Conservation (phyloP, 1,139 yeast genomes). For the Pichia sp. region DNA sequence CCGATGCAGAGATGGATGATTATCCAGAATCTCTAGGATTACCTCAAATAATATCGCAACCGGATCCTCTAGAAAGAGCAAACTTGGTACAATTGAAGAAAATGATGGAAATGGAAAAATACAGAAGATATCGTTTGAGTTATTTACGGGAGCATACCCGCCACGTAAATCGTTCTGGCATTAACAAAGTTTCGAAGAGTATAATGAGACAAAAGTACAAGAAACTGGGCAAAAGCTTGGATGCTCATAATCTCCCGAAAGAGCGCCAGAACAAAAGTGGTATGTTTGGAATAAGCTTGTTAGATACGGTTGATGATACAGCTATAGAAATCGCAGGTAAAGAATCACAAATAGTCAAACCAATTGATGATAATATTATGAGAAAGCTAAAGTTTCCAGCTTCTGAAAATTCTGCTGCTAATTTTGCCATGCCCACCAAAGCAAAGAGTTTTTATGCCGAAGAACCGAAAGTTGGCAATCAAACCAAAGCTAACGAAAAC, state of each 20-base stretch:
- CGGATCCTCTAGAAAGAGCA: constrained; percentile 32
- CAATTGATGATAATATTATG: constrained; percentile 16
- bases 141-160: constrained; percentile 28
- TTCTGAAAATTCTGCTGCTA: constrained; percentile 13
- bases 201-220: constrained; percentile 4
- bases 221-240: not conserved
- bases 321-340: constrained; percentile 11
- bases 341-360: constrained; percentile 12
- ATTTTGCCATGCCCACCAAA: constrained; percentile 20
- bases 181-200: constrained; percentile 7
- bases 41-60: constrained; percentile 17
- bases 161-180: constrained; percentile 22
- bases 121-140: constrained; percentile 25
- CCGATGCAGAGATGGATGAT: constrained; percentile 1
- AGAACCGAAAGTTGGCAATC: not conserved
- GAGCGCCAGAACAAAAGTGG: constrained; percentile 28
- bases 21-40: constrained; percentile 5
- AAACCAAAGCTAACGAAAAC: not conserved
- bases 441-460: constrained; percentile 21
- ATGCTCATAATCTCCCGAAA: constrained; percentile 17
- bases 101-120: constrained; percentile 31
- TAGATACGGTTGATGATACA: constrained; percentile 23
- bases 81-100: constrained; percentile 30
- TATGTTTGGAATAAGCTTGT: constrained; percentile 21
- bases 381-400: constrained; percentile 23